A percentile compares a stretch with the other conserved stretches of the same genome.
These are phyloP conservation scores for Sordariomycetes sp. DNA, from an alignment of 2,329 filamentous ascomycete genomes.

Conservation along the genomic window DNA sequence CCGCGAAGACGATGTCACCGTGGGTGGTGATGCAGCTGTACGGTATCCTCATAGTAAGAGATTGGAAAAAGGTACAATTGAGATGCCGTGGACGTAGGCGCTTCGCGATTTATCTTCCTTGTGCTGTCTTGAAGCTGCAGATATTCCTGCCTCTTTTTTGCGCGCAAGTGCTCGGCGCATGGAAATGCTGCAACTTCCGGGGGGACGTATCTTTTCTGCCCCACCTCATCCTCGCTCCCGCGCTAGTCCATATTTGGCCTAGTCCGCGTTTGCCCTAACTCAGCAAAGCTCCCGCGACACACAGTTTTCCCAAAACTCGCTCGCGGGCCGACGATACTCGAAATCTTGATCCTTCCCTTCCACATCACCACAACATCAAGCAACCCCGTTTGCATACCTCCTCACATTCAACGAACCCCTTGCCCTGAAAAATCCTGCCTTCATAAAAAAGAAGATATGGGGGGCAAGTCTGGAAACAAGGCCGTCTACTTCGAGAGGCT, in stretches of 20 bases:
- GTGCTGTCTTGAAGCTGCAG: neutral
- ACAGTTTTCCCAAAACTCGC: conserved; percentile 6
- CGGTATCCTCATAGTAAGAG: conserved; percentile 33
- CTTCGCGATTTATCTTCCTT: neutral
- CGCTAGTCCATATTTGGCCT: conserved; percentile 10
- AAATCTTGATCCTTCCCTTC: conserved; percentile 7
- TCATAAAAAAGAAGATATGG: conserved; percentile 94
- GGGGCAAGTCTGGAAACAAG: conserved; percentile 88
- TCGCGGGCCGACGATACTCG: neutral
- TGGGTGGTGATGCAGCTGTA: conserved; percentile 49
- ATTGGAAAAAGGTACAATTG: neutral
- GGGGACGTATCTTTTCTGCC: conserved; percentile 13
- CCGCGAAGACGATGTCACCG: conserved; percentile 53
- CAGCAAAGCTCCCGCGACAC: conserved; percentile 1
- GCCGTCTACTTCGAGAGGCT: conserved; percentile 99
- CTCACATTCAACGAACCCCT: conserved; percentile 13
- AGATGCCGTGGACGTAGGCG: neutral
- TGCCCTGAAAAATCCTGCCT: conserved; percentile 99
- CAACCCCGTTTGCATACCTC: conserved; percentile 6
- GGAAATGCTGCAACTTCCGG: neutral
- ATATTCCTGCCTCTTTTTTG: neutral
- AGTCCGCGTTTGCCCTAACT: conserved; percentile 24
- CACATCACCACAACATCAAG: conserved; percentile 11
- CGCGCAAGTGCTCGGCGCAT: neutral
- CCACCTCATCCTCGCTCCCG: conserved; percentile 3